Base-by-base conservation (phyloP, 2,329 filamentous ascomycete genomes). In the Domatiomyces globalis region DNA sequence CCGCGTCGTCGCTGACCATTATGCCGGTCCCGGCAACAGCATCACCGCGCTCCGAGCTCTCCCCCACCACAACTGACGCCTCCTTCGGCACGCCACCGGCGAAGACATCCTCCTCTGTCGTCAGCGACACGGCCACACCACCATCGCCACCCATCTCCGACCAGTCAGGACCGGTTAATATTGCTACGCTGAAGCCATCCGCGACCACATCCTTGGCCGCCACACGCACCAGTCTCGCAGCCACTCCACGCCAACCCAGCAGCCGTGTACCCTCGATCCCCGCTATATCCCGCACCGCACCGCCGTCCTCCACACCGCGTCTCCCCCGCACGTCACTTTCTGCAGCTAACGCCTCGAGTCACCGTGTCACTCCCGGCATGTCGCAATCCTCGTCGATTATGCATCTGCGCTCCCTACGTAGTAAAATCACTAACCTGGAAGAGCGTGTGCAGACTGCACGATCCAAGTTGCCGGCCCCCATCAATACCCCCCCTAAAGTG, bases 391-490 rank as follows among this genome's bases (percentile, higher is more conserved):
- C 78, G 56, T 96, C 92, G 1, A 79, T 98, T 48, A 85, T 85
- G 58, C 92, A 98, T 66, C 94, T 98, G 63, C 87, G 90, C 57
- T 85, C 84, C 27, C 81, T 98, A 58, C 95, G 94, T 53, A 89
- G 87, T 25, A 92, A 96, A 70, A 95, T 96, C 88, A 87, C 95
- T 68, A 86, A 87, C 59, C 81, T 98, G 55, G 92, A 96, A 67
- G 87, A 92, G 56, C 80, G 92, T 45, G 90, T 98, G 8, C 88
- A 96, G 55, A 87, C 84, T 20, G 92, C 84, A 17, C 82, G 88
- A 60, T 95, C 90, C 42, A 95, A 92, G 68, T 78, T 98, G 18
- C 92, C 92, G 2, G 87, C 84, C 1, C 87, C 89, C 2, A 76
- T 80, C 6, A 76, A 74, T 50, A 92, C 85, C 0, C 88, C 89